These are phyloP conservation scores for Lipomyces oligophaga DNA, from an alignment of 805 yeast species.

Conservation along the genomic window DNA sequence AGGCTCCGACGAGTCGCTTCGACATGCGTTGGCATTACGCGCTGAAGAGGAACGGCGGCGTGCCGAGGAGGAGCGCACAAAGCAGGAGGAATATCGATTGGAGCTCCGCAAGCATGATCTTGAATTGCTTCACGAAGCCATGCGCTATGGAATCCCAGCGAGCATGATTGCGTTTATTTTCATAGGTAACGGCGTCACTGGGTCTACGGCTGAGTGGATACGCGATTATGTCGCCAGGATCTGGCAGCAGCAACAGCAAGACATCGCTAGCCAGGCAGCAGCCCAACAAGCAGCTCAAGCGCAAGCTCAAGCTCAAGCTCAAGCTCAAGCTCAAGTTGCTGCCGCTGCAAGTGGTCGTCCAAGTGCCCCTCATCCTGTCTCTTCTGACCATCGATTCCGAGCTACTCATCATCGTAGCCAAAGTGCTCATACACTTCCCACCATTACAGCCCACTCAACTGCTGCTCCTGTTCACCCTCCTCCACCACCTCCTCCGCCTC, in stretches of 20 bases:
- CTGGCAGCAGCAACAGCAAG: slow-evolving; percentile 28
- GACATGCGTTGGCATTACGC: slow-evolving; percentile 27
- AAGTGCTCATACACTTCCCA: slow-evolving; percentile 16
- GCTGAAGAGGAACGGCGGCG: slow-evolving; percentile 30
- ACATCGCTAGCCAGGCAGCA: not conserved
- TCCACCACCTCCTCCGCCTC: slow-evolving; percentile 5
- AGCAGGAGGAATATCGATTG: slow-evolving; percentile 62
- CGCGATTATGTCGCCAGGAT: slow-evolving; percentile 25
- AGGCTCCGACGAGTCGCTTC: slow-evolving; percentile 27
- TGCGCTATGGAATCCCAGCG: slow-evolving; percentile 56
- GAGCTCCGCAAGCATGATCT: slow-evolving; percentile 56
- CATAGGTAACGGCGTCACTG: slow-evolving; percentile 34
- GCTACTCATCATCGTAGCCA: slow-evolving; percentile 17
- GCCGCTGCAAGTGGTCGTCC: slow-evolving; percentile 6
- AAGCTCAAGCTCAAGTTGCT: slow-evolving; percentile 12
- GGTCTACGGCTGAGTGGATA: slow-evolving; percentile 27
- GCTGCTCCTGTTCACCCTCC: not conserved
- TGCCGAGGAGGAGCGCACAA: slow-evolving; percentile 68
- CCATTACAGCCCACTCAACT: not conserved
- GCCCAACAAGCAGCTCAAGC: slow-evolving; percentile 1
- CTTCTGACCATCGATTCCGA: slow-evolving; percentile 7
- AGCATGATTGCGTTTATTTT: slow-evolving; percentile 58
- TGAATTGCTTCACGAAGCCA: slow-evolving; percentile 55
- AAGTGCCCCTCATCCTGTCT: no score
- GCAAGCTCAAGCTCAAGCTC: slow-evolving; percentile 2